Evolutionary conservation across 2,329 filamentous ascomycete species (phyloP).

Genomic region (Fusarium udum): DNA sequence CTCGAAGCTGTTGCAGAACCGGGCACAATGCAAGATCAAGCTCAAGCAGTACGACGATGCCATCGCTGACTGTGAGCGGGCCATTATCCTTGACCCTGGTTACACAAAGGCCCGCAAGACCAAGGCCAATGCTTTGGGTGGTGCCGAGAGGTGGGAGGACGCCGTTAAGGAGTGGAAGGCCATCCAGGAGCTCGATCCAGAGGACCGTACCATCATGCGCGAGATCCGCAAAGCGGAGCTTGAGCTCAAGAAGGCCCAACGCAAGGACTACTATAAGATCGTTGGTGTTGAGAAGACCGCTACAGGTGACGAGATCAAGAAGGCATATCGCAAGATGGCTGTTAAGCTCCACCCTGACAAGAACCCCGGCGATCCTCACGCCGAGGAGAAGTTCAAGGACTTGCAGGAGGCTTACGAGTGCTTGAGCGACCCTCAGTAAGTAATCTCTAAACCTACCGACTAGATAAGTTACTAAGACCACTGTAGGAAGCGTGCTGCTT

Average conservation of each 20-base stretch:
- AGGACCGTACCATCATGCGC: conserved; percentile 80
- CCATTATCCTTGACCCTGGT: conserved; percentile 80
- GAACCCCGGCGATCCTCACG: conserved; percentile 86
- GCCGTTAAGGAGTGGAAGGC: conserved; percentile 89
- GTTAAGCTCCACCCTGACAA: conserved; percentile 97
- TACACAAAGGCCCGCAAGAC: conserved; percentile 95
- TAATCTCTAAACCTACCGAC: conserved; percentile 38
- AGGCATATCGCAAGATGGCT: conserved; percentile 93
- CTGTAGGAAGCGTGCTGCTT: conserved; percentile 81
- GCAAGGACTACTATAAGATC: conserved; percentile 99
- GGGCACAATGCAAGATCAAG: conserved; percentile 84
- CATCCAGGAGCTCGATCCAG: conserved; percentile 82
- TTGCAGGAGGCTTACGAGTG: conserved; percentile 97
- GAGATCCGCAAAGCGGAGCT: conserved; percentile 91
- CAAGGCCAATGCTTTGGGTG: conserved; percentile 87
- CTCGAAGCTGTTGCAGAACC: conserved; percentile 93
- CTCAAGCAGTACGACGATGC: conserved; percentile 86
- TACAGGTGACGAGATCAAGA: conserved; percentile 87
- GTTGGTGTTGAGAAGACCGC: conserved; percentile 88
- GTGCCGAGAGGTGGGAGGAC: conserved; percentile 90
- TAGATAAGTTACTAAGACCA: conserved; percentile 47
- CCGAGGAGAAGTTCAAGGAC: conserved; percentile 96
- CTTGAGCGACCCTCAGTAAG: conserved; percentile 90
- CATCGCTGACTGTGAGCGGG: conserved; percentile 85
- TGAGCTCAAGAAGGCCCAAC: conserved; percentile 95